Conservation (phyloP, 2,329 filamentous ascomycete species). For the Beauveria rudraprayagi region DNA sequence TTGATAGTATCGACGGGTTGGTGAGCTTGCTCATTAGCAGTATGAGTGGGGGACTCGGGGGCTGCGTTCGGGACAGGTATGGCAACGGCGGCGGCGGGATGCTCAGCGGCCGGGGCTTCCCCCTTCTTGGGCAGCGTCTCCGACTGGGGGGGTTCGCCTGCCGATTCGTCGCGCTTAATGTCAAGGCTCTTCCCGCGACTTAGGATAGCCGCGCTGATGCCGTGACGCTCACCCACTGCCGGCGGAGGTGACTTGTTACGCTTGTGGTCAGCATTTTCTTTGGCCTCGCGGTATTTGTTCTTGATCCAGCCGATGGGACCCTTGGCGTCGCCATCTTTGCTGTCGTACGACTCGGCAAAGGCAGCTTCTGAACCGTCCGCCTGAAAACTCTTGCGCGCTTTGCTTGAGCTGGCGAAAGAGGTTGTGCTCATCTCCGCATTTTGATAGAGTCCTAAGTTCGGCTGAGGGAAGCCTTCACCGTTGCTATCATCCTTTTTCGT, state of each 20-base stretch:
- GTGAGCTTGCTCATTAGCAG: not conserved
- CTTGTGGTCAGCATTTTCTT: conserved; percentile 46
- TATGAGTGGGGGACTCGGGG: not conserved
- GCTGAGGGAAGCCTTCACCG: conserved; percentile 34
- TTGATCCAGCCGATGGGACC: conserved; percentile 51
- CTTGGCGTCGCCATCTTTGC: conserved; percentile 41
- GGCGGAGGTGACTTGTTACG: conserved; percentile 49
- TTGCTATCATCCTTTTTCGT: conserved; percentile 49
- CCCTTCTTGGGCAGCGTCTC: conserved; percentile 10
- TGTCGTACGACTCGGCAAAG: conserved; percentile 32
- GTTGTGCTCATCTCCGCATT: conserved; percentile 59
- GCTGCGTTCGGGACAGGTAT: not conserved
- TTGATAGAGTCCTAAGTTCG: conserved; percentile 51
- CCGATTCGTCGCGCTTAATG: conserved; percentile 32
- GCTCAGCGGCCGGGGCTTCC: not conserved
- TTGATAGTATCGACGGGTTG: conserved; percentile 8
- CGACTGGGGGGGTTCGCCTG: not conserved
- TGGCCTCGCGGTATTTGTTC: conserved; percentile 52
- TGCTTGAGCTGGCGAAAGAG: conserved; percentile 56
- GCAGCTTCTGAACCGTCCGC: conserved; percentile 43
- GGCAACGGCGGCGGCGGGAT: not conserved
- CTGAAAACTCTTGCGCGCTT: conserved; percentile 40
- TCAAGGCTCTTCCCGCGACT: conserved; percentile 42
- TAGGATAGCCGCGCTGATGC: conserved; percentile 22
- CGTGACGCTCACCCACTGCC: conserved; percentile 19